Evolutionary conservation across 768 basidiomycete genomes (phyloP).

Genomic region (Amanita molliuscula): DNA sequence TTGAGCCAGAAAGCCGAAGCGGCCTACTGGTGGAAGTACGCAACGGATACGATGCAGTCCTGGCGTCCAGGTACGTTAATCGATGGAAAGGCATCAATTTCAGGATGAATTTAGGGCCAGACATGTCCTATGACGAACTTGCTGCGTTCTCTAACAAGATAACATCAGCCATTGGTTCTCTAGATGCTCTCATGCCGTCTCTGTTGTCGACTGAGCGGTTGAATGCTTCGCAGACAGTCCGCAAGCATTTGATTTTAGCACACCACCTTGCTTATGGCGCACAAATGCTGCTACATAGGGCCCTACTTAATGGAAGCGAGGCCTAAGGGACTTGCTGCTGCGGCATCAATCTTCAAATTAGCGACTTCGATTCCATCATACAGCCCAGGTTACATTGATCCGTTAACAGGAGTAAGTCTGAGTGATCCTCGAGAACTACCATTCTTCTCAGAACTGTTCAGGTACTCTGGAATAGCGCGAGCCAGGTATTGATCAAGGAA

Average conservation of each 20-base stretch:
- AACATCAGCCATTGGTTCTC: not conserved
- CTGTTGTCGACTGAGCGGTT: not conserved
- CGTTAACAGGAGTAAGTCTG: conserved; percentile 3
- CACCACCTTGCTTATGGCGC: conserved; percentile 1
- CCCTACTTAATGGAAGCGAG: not conserved
- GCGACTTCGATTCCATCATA: conserved; percentile 2
- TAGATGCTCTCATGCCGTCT: conserved; percentile 2
- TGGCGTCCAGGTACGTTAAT: conserved; percentile 4
- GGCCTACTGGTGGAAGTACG: conserved; percentile 4
- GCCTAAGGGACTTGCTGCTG: not conserved
- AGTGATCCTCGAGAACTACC: not conserved
- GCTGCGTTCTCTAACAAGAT: not conserved
- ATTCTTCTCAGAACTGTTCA: not conserved
- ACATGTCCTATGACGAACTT: conserved; percentile 6
- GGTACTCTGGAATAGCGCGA: conserved; percentile 5
- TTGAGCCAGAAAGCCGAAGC: conserved; percentile 4
- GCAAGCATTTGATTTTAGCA: not conserved
- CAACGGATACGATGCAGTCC: not conserved
- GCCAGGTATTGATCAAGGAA: conserved; percentile 4
- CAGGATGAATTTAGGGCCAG: not conserved
- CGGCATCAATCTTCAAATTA: conserved; percentile 1
- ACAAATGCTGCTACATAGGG: conserved; percentile 4
- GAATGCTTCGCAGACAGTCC: not conserved
- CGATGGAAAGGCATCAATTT: not conserved
- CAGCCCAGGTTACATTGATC: conserved; percentile 1